Evolutionary conservation across 1,139 yeast species (phyloP).

Genomic region (Entelexis sorbosivorans): DNA sequence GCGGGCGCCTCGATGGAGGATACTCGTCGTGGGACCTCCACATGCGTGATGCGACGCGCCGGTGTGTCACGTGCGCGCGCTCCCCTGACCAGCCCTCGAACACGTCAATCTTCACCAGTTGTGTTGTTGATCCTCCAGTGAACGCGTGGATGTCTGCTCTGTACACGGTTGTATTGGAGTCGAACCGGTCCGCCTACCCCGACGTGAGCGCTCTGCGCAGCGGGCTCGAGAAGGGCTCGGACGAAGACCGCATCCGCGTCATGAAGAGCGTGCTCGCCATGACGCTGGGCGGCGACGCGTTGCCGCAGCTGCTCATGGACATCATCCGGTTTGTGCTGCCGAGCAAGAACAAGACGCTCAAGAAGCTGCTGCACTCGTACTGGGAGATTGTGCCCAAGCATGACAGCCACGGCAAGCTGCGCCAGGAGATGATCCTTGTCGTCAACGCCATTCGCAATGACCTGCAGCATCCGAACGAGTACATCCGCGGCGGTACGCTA

Average conservation of each 20-base stretch:
- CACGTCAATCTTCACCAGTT: slow-evolving; percentile 3
- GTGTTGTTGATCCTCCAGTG: neutral
- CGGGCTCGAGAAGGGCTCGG: slow-evolving; percentile 79
- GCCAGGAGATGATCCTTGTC: slow-evolving; percentile 96
- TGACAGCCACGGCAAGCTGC: slow-evolving; percentile 78
- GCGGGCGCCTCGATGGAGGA: no score
- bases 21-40: no score
- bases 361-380: slow-evolving; percentile 84
- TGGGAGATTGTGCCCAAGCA: slow-evolving; percentile 97
- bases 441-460: slow-evolving; percentile 97
- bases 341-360: slow-evolving; percentile 76
- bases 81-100: slow-evolving; percentile 1
- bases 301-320: slow-evolving; percentile 95
- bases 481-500: slow-evolving; percentile 87
- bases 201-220: slow-evolving; percentile 63
- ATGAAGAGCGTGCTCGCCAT: slow-evolving; percentile 80
- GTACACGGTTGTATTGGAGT: slow-evolving; percentile 24
- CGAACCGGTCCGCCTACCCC: slow-evolving; percentile 45
- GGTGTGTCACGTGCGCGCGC: neutral
- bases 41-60: neutral
- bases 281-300: slow-evolving; percentile 84
- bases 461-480: slow-evolving; percentile 95
- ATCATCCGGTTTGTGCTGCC: slow-evolving; percentile 97
- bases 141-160: slow-evolving; percentile 16
- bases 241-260: slow-evolving; percentile 75